phyloP scores from a whole-genome alignment of 129 eudicot species.

The Chrysanthemum seticuspe region DNA sequence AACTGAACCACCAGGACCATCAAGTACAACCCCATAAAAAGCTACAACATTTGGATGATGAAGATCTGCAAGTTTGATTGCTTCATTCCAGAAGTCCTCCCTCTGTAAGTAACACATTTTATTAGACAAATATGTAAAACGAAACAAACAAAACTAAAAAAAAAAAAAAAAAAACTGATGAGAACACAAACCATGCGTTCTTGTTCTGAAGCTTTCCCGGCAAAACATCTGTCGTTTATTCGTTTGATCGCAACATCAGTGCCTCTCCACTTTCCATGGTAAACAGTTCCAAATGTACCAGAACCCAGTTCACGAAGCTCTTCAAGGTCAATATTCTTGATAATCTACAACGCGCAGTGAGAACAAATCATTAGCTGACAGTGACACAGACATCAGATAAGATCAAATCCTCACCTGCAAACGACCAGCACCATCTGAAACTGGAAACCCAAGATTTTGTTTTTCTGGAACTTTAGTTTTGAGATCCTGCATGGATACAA shows the following conservation, averaged over 20 bases:
- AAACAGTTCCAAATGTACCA: slow-evolving; percentile 95
- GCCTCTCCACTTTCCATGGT: slow-evolving; percentile 99
- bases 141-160: background rate
- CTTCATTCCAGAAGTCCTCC: slow-evolving; percentile 96
- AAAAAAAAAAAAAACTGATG: background rate
- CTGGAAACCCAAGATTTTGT: slow-evolving; percentile 65
- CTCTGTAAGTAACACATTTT: slow-evolving; percentile 38
- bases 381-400: background rate
- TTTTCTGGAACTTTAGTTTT: slow-evolving; percentile 61
- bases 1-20: slow-evolving; percentile 86
- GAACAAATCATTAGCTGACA: slow-evolving; percentile 14
- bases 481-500: slow-evolving; percentile 38
- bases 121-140: background rate
- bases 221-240: slow-evolving; percentile 83
- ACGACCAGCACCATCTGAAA: slow-evolving; percentile 77
- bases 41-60: slow-evolving; percentile 99
- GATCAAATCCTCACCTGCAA: slow-evolving; percentile 56
- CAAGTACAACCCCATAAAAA: slow-evolving; percentile 93
- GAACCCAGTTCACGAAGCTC: slow-evolving; percentile 94
- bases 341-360: slow-evolving; percentile 42
- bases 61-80: slow-evolving; percentile 84
- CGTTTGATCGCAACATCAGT: slow-evolving; percentile 92
- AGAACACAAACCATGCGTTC: slow-evolving; percentile 72
- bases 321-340: slow-evolving; percentile 81
- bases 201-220: slow-evolving; percentile 87